Base-by-base conservation (phyloP, 768 basidiomycete species). In the Phaffia tasmanica region DNA sequence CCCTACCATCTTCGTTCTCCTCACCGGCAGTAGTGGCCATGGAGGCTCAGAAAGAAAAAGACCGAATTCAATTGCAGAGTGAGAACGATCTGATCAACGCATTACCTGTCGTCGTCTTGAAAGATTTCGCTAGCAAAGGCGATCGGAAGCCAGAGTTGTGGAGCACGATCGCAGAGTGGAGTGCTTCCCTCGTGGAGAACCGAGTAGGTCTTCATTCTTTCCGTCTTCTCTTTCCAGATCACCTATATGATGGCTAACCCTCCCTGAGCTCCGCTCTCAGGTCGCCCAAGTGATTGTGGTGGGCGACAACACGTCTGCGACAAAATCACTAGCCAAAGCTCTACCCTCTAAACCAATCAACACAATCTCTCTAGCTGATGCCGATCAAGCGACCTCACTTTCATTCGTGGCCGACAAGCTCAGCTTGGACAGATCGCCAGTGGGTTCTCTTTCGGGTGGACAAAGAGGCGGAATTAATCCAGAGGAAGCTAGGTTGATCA, bases 221-320 rank as follows among this genome's bases (percentile, higher is more conserved):
- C 1, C n/a, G 15, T 35, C 51, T 27, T 57, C 27, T 49, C 42
- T 57, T 7, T 7, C 8, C 59, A 21, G 18, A 25, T 46, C 29
- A 47, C 57, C 47, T 21, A 51, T 25, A 46, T 56, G n/a, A 54
- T 64, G 25, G 27, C 57, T 42, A 63, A 27, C 61, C 51, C n/a
- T 5, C 7, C 23, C 11, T 50, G n/a, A 11, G 53, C 30, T 53
- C 35, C 35, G 35, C 62, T 25, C 51, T 27, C 69, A 91, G 88
- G 79, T 89, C 65, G 94, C 94, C 0, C 93, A 98, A 76, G 90
- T 95, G 56, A 79, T 99, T 57, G 84, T 98, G 46, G 78, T 92
- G 54, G 89, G 89, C 71, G 89, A 98, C 74, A 91, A 90, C 71
- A 83, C 87, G 30, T 90, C 91, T 72, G 87, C 93, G 0, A 48